phyloP scores from a whole-genome alignment of 1,284 basidiomycete species.

The Cystobasidium sp. region DNA sequence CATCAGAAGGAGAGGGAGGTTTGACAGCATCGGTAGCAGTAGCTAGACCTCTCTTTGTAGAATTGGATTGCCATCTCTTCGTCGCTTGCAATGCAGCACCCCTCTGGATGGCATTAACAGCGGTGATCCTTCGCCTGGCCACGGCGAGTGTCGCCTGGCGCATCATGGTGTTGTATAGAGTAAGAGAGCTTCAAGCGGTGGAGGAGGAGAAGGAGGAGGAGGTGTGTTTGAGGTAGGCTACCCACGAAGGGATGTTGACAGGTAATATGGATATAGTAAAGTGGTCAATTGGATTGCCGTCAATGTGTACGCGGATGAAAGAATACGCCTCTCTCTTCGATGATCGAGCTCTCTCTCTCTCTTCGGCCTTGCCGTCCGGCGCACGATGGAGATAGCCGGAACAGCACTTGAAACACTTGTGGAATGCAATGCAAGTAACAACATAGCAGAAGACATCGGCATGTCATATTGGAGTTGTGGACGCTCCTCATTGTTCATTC shows the following conservation, averaged over 20 bases:
- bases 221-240: not conserved
- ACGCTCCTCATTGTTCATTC: too few species aligned
- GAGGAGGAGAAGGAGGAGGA: not conserved
- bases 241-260: not conserved
- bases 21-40: slow-evolving; percentile 42
- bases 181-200: not conserved
- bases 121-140: slow-evolving; percentile 14
- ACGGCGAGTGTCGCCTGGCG: slow-evolving; percentile 26
- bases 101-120: not conserved
- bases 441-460: not conserved
- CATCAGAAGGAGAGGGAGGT: slow-evolving; percentile 21
- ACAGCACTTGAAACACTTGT: not conserved
- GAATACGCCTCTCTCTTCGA: not conserved
- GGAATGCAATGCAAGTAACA: not conserved
- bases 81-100: not conserved
- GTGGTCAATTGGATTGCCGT: too few species aligned
- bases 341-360: slow-evolving; percentile 1
- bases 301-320: too few species aligned
- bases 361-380: not conserved
- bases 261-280: too few species aligned
- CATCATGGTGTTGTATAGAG: slow-evolving; percentile 14
- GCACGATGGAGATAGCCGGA: not conserved
- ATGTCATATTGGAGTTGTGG: too few species aligned
- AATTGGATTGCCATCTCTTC: slow-evolving; percentile 10
- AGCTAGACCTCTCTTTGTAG: slow-evolving; percentile 27